Base-by-base conservation (phyloP, 2,329 filamentous ascomycete genomes). In the Diaporthe ilicicola region DNA sequence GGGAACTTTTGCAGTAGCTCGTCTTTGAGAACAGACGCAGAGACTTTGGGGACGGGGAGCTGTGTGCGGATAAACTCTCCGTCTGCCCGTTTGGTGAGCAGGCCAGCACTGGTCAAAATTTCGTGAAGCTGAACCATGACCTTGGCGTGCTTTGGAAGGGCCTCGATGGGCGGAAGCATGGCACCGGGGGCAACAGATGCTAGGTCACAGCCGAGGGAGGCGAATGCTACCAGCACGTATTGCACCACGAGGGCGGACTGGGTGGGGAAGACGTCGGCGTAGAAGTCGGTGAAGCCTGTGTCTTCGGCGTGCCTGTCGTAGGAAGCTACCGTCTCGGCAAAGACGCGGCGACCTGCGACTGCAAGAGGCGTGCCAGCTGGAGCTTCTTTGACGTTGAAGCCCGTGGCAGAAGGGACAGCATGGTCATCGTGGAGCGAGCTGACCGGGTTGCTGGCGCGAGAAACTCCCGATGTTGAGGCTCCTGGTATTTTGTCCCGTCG, bases 181-280 rank as follows among this genome's bases (percentile, higher is more conserved):
- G 75, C 71, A 8, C 78, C 79, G 4, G 67, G 9, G 5, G 32
- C 6, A 1, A 80, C 27, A 1, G 24, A 6, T 3, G 13, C 24
- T 2, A 82, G 54, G 15, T 76, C 65, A 53, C 76, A 80, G 3
- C 78, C 80, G 0, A 82, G 70, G 1, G 70, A 42, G 5, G 66
- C 24, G 51, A 82, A 82, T 0, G 79, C 80, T 44, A 80, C 77
- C 1, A 77, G 67, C 2, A 79, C 73, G 46, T 82, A 83, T 1
- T 76, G 75, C 2, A 80, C 44, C 4, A 82, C 76, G 1, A 83
- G 75, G 1, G 74, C 54, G 1, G 70, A 71, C 54, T 82, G 79
- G 0, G 73, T 29, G 0, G 79, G 78, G n/a, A 77, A 79, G 0
- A 78, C 76, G 1, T 76, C 39, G 0, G 51, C 62, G 69, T 74